These are phyloP conservation scores for Phytophthora multivora DNA, from an alignment of 352 stramenopile species.

Conservation along the genomic window DNA sequence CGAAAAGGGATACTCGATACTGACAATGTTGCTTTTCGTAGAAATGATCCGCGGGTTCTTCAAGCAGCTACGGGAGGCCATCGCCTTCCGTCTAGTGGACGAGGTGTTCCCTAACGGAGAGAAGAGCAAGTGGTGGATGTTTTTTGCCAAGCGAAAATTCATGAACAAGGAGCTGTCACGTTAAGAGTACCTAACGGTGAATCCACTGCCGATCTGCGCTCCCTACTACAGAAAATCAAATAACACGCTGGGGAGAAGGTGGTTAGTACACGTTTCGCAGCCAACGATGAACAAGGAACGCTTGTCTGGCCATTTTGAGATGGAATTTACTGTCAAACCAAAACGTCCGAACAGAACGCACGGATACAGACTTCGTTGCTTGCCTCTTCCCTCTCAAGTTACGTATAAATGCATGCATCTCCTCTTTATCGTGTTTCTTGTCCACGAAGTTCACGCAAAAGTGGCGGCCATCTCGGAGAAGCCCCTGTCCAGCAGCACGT, in stretches of 20 bases:
- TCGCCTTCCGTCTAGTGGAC: constrained; percentile 81
- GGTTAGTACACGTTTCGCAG: background rate
- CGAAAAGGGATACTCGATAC: background rate
- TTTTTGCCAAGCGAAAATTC: constrained; percentile 94
- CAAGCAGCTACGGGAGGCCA: constrained; percentile 90
- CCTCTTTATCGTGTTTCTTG: background rate
- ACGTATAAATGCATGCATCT: constrained; percentile 29
- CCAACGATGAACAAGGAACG: constrained; percentile 14
- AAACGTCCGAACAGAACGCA: constrained; percentile 12
- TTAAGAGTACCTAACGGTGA: constrained; percentile 28
- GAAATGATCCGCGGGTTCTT: constrained; percentile 89
- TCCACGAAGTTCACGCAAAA: constrained; percentile 54
- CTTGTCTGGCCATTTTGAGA: constrained; percentile 20
- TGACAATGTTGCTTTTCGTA: constrained; percentile 21
- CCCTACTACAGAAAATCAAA: constrained; percentile 28
- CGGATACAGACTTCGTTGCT: constrained; percentile 19
- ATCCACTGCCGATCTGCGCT: background rate
- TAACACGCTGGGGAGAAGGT: constrained; percentile 13
- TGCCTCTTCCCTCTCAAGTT: constrained; percentile 16
- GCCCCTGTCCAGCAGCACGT: constrained; percentile 63
- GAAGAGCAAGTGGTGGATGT: constrained; percentile 95
- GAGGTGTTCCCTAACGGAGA: constrained; percentile 83
- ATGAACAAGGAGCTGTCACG: constrained; percentile 93
- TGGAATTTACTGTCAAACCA: constrained; percentile 24
- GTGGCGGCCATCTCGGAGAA: constrained; percentile 71